Conservation (phyloP, 2,329 filamentous ascomycete genomes). For the Bipolaris cookei region DNA sequence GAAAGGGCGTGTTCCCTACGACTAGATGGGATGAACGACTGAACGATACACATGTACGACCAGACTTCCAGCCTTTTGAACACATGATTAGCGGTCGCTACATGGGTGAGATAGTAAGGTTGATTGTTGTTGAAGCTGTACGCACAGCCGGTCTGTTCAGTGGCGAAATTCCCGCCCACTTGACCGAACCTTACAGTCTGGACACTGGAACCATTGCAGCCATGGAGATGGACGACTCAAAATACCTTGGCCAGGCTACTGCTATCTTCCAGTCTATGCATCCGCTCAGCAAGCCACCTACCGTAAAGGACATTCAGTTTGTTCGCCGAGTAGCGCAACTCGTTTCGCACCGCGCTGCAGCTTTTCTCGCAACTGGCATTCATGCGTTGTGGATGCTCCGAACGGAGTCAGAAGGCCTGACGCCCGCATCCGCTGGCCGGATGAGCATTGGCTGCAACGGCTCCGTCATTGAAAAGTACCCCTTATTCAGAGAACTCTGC, state of each 20-base stretch:
- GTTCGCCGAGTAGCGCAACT: constrained; percentile 59
- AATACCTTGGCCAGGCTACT: constrained; percentile 49
- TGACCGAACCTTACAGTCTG: constrained; percentile 64
- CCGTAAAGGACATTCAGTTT: constrained; percentile 61
- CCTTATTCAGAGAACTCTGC: constrained; percentile 66
- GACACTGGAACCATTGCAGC: constrained; percentile 65
- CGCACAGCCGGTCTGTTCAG: constrained; percentile 62
- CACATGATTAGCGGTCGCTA: constrained; percentile 69
- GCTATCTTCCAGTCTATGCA: constrained; percentile 60
- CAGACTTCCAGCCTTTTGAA: constrained; percentile 70
- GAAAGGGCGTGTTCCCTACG: constrained; percentile 62
- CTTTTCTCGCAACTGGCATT: constrained; percentile 67
- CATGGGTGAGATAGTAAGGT: constrained; percentile 66
- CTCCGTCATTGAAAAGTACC: constrained; percentile 80
- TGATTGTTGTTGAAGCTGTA: constrained; percentile 67
- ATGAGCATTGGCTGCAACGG: constrained; percentile 75
- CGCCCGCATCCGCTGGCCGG: constrained; percentile 43
- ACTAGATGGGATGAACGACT: constrained; percentile 68
- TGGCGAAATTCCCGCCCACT: constrained; percentile 61
- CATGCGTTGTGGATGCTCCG: constrained; percentile 67
- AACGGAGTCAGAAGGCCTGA: constrained; percentile 56
- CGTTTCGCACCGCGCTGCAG: constrained; percentile 65
- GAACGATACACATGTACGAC: constrained; percentile 62
- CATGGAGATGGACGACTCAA: constrained; percentile 59
- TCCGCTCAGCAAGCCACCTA: constrained; percentile 53